Base-by-base conservation (phyloP, 2,329 filamentous ascomycete species). In the Penicillium griseofulvum region DNA sequence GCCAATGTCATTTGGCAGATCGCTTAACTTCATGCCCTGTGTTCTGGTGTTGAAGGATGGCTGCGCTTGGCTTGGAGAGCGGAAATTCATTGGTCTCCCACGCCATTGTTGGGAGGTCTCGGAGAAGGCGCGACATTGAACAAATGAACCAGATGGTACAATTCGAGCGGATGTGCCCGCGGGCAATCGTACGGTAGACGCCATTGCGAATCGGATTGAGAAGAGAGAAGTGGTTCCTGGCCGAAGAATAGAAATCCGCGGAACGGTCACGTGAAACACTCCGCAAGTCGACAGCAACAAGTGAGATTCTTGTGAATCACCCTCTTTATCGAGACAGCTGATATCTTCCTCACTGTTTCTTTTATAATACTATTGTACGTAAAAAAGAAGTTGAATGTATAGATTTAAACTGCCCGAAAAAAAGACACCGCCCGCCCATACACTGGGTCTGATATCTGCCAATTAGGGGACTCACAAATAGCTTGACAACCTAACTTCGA, bases 1-100 rank as follows among this genome's bases (percentile, higher is more conserved):
- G 33, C 79, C 79, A 19, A 80, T 61, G 61, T 79, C 75, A 54
- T 77, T 71, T n/a, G 72, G 73, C 52, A 77, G 56, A 37, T 70
- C 67, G 17, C 66, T 55, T 31, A 63, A 59, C 38, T 68, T 61
- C 43, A 73, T 58, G 8, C 73, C 66, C 49, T 67, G 68, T 16
- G 68, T 63, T 42, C 68, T 61, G 29, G 71, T 67, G 46, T 68
- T 69, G 65, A 77, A 72, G 49, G 75, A 76, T 29, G 73, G 74
- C 56, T 76, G 59, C 16, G 56, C 39, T 19, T 51, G 10, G 42
- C 49, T 54, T 12, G 54, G 52, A 42, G 62, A 51, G 36, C 49
- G 49, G 51, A 64, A 64, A 42, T 65, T 62, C 49, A 55, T 52
- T 24, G 52, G 46, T 46, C 59, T 48, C 36, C 57, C 59, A 31